Conservation (phyloP, 2,329 filamentous ascomycete genomes). For the Xylaria arbuscula region DNA sequence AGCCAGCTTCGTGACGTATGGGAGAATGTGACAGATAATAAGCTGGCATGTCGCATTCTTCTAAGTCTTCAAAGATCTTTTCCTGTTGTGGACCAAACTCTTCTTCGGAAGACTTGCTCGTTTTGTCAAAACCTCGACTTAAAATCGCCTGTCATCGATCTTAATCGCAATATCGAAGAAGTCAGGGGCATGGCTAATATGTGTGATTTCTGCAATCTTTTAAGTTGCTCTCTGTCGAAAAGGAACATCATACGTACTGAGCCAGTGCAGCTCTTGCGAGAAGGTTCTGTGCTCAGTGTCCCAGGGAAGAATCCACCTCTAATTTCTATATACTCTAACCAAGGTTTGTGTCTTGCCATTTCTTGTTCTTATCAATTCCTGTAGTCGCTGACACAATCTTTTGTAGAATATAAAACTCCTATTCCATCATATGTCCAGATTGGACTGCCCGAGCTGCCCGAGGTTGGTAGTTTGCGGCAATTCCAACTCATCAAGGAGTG, state of each 20-base stretch:
- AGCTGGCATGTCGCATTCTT: conserved; percentile 1
- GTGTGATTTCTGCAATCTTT: conserved; percentile 11
- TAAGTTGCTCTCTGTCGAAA: background rate
- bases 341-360: background rate
- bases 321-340: conserved; percentile 5
- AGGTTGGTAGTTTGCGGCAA: conserved; percentile 4
- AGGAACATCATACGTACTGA: background rate
- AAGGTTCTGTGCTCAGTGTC: conserved; percentile 2
- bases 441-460: conserved; percentile 5
- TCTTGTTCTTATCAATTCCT: background rate
- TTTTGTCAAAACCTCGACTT: conserved; percentile 9
- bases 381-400: background rate
- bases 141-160: background rate
- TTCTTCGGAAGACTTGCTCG: background rate
- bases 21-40: conserved; percentile 20
- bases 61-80: too few species aligned
- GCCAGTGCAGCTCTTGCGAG: conserved; percentile 5
- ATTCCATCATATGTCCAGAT: conserved; percentile 7
- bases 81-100: background rate
- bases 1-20: conserved; percentile 14
- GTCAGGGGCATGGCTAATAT: background rate
- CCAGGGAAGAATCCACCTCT: background rate
- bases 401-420: background rate
- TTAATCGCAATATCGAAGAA: background rate
- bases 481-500: conserved; percentile 11